Conservation (phyloP, 2,329 filamentous ascomycete species). For the Trichothecium sympodiale region DNA sequence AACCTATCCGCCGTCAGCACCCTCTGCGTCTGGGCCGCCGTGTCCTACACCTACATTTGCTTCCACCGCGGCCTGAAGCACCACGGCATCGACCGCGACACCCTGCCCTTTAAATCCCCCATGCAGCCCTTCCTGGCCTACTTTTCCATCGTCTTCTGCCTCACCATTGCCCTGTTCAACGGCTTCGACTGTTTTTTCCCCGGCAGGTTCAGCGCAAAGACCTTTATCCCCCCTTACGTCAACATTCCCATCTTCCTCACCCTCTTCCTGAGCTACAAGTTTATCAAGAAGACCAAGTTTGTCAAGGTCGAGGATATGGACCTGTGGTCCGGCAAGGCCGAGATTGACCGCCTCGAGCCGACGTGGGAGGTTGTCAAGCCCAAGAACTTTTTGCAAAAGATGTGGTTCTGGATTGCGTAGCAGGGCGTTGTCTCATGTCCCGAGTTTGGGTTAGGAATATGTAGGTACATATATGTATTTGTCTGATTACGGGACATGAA, state of each 20-base stretch:
- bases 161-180: conserved; percentile 58
- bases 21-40: conserved; percentile 57
- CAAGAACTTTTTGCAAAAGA: conserved; percentile 24
- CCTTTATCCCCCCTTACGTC: conserved; percentile 58
- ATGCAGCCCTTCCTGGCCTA: conserved; percentile 61
- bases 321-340: conserved; percentile 27
- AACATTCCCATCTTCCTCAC: conserved; percentile 57
- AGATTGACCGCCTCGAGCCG: conserved; percentile 24
- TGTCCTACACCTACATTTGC: conserved; percentile 56
- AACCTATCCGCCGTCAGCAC: conserved; percentile 57
- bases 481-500: too few species aligned
- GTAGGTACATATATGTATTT: too few species aligned
- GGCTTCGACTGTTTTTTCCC: conserved; percentile 65
- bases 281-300: conserved; percentile 47
- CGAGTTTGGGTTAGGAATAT: too few species aligned
- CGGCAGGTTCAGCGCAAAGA: conserved; percentile 26
- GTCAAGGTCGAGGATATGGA: conserved; percentile 25
- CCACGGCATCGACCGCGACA: conserved; percentile 53
- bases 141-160: conserved; percentile 48
- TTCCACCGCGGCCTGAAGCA: conserved; percentile 56
- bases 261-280: conserved; percentile 53
- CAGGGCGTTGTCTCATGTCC: neutral
- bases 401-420: conserved; percentile 30
- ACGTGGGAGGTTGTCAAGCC: conserved; percentile 23
- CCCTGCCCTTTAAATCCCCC: conserved; percentile 52